Evolutionary conservation across 2,329 filamentous ascomycete species (phyloP).

Genomic region (Canariomyces notabilis): DNA sequence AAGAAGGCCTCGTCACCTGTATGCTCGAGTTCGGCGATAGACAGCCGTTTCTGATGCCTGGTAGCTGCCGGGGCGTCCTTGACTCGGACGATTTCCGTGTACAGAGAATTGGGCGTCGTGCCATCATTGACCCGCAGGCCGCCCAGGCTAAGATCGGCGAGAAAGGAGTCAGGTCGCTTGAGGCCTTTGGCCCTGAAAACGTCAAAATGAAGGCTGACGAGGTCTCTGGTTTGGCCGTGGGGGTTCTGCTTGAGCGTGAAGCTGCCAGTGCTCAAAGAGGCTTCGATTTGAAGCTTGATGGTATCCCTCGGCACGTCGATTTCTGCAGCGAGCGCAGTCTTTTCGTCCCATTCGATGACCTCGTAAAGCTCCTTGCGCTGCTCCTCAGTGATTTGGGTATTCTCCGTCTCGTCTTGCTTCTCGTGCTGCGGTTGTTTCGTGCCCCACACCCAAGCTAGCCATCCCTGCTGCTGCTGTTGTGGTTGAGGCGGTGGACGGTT

Average conservation of each 20-base stretch:
- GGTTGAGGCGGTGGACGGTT: conserved; percentile 42
- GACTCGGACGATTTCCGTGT: conserved; percentile 90
- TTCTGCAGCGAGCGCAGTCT: conserved; percentile 78
- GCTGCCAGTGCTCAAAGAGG: conserved; percentile 89
- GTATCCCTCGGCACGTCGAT: conserved; percentile 88
- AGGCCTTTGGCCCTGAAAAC: conserved; percentile 86
- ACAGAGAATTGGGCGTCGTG: conserved; percentile 84
- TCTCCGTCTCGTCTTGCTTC: conserved; percentile 60
- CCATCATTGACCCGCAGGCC: conserved; percentile 94
- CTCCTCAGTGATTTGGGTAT: conserved; percentile 86
- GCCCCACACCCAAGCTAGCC: conserved; percentile 91
- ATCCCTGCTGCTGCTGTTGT: conserved; percentile 70
- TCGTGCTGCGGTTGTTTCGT: conserved; percentile 53
- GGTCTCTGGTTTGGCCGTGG: conserved; percentile 70
- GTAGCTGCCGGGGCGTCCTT: conserved; percentile 68
- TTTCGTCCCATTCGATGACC: conserved; percentile 98
- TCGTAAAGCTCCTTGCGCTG: conserved; percentile 95
- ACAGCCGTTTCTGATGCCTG: conserved; percentile 41
- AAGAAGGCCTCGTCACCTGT: conserved; percentile 71
- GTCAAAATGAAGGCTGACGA: conserved; percentile 90
- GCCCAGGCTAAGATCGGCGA: conserved; percentile 84
- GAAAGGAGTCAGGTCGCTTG: conserved; percentile 83
- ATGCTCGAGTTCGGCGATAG: conserved; percentile 49
- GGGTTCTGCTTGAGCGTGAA: conserved; percentile 88
- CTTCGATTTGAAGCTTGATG: conserved; percentile 86